Base-by-base conservation (phyloP, 352 stramenopile genomes). In the Pythium pectinolyticum region DNA sequence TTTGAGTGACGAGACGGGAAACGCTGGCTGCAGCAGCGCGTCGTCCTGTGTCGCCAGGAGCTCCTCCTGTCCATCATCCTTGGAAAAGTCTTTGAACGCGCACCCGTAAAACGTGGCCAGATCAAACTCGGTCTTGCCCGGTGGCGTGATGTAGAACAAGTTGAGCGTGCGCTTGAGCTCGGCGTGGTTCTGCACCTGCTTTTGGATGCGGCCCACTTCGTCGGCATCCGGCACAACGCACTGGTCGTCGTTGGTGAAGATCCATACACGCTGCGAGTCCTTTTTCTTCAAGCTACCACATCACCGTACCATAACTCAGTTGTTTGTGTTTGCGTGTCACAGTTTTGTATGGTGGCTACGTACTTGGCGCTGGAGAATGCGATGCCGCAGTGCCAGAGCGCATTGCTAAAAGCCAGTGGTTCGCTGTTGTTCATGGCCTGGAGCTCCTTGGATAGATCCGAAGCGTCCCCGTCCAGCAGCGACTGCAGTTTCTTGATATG, bases 151-250 rank as follows among this genome's bases (percentile, higher is more conserved):
- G 64, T 87, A 89, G 46, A 94, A 92, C 8, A 94, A 56, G 40
- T 91, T 91, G 9, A 94, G 51, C 47, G 72, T 82, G 32, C 84
- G 80, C 54, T 86, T 84, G 28, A 94, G 67, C 66, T 94, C 86
- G 8, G 82, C 73, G 70, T 94, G 86, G 58, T 94, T 94, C 72
- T 89, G 84, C 6, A 89, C 72, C 74, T 94, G 86, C 64, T 91
- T 90, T 56, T 88, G 77, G 47, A 92, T 67, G 19, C 82, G 82
- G 2, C 70, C 69, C 15, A 69, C 57, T 66, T 94, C 86, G 53
- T 92, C 81, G 8, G 57, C 63, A 32, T 90, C 80, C n/a, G 75
- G 70, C 3, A 67, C 54, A 8, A 67, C 45, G 9, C 77, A 79
- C 20, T 53, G 68, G 61, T 94, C 86, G 67, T 92, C 78, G 59